phyloP scores from a whole-genome alignment of 352 stramenopile genomes.

The Saprolegnia parasitica region DNA sequence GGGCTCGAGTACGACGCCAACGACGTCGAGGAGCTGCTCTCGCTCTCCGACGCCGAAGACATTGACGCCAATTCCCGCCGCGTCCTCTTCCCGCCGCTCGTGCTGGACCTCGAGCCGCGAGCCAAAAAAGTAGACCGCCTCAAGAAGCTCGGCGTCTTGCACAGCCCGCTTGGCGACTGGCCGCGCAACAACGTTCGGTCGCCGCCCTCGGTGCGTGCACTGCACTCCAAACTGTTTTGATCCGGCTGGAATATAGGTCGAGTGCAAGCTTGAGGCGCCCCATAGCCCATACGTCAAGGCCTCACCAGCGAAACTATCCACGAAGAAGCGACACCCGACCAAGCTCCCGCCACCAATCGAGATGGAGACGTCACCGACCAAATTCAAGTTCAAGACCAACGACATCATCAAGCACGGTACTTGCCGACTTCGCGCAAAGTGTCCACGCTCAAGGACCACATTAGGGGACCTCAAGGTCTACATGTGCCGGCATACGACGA shows the following conservation, averaged over 20 bases:
- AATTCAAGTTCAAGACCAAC: slow-evolving; percentile 25
- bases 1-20: slow-evolving; percentile 21
- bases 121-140: slow-evolving; percentile 4
- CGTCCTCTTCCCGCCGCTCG: background rate
- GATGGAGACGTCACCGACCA: slow-evolving; percentile 12
- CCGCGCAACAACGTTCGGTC: slow-evolving; percentile 4
- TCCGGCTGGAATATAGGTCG: background rate
- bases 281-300: slow-evolving; percentile 3
- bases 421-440: too few relatives aligned
- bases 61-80: background rate
- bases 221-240: too few relatives aligned
- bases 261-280: background rate
- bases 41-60: slow-evolving; percentile 17
- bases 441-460: too few relatives aligned
- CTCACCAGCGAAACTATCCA: background rate
- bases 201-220: background rate
- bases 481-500: slow-evolving; percentile 27
- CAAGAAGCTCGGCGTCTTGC: slow-evolving; percentile 14
- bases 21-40: slow-evolving; percentile 22
- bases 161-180: slow-evolving; percentile 18
- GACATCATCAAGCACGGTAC: slow-evolving; percentile 24
- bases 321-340: slow-evolving; percentile 13
- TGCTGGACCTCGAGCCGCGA: background rate
- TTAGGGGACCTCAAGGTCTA: slow-evolving; percentile 25
- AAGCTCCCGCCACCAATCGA: background rate